Conservation (phyloP, 306 rosid species). For the Gastrolobium villosum region DNA sequence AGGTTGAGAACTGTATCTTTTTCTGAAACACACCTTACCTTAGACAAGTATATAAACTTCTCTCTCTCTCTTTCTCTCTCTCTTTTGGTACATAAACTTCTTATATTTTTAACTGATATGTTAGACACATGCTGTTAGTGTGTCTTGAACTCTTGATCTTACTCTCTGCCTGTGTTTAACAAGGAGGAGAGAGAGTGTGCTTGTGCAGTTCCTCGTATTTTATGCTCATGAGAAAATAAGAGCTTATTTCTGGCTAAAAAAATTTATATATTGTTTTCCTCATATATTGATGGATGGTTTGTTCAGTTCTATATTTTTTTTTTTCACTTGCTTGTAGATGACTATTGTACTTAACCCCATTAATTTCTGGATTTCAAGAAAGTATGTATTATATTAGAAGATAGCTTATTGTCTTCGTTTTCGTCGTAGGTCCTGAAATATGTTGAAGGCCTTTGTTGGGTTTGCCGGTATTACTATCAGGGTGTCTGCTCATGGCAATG, state of each 20-base stretch:
- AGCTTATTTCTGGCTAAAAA: neutral
- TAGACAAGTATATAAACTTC: slow-evolving; percentile 18
- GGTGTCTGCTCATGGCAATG: slow-evolving; percentile 99
- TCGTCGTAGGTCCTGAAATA: slow-evolving; percentile 82
- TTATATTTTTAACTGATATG: slow-evolving; percentile 21
- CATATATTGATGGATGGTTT: slow-evolving; percentile 14
- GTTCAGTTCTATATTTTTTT: slow-evolving; percentile 21
- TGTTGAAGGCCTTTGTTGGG: slow-evolving; percentile 99
- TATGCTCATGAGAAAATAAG: slow-evolving; percentile 36
- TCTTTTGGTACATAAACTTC: neutral
- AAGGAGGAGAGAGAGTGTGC: slow-evolving; percentile 16
- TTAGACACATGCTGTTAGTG: slow-evolving; percentile 14
- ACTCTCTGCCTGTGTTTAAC: slow-evolving; percentile 17
- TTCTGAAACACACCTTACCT: slow-evolving; percentile 6
- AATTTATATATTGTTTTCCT: slow-evolving; percentile 9
- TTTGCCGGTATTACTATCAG: slow-evolving; percentile 93
- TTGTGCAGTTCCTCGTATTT: slow-evolving; percentile 27
- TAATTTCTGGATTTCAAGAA: slow-evolving; percentile 19
- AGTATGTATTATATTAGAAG: slow-evolving; percentile 36
- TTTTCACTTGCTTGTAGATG: slow-evolving; percentile 32
- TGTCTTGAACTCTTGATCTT: slow-evolving; percentile 21
- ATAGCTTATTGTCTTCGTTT: slow-evolving; percentile 40
- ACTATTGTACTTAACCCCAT: slow-evolving; percentile 10
- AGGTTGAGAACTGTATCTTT: neutral
- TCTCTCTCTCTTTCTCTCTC: no score